Evolutionary conservation across 352 stramenopile genomes (phyloP).

Genomic region (Globisporangium uncinulatum): DNA sequence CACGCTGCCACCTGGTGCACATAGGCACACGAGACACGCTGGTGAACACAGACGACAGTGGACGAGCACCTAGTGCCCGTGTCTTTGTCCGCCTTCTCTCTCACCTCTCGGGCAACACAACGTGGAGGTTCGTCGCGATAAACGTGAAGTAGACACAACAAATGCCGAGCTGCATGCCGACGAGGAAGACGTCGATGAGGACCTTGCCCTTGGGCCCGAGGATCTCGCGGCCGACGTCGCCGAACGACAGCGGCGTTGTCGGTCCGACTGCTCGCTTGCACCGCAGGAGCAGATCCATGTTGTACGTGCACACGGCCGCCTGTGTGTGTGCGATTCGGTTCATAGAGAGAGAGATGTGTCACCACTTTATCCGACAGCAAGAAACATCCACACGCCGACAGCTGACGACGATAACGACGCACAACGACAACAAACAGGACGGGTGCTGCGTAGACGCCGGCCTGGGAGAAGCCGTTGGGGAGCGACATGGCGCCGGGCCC

Average conservation of each 20-base stretch:
- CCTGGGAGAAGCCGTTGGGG: constrained; percentile 71
- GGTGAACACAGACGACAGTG: neutral
- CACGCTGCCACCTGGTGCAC: constrained; percentile 33
- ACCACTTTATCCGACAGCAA: too few relatives aligned
- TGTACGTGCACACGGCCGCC: constrained; percentile 75
- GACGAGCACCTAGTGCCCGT: neutral
- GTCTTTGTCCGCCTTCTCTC: too few relatives aligned
- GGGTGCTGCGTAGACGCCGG: constrained; percentile 52
- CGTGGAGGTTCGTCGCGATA: constrained; percentile 78
- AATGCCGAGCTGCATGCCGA: constrained; percentile 73
- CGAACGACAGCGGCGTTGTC: constrained; percentile 55
- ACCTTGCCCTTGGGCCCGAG: constrained; percentile 52
- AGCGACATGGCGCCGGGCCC: constrained; percentile 74
- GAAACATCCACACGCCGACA: too few relatives aligned
- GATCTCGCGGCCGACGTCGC: constrained; percentile 60
- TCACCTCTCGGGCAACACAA: constrained; percentile 56
- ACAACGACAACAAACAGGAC: constrained; percentile 61
- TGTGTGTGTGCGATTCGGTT: constrained; percentile 5
- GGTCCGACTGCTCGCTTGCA: constrained; percentile 63
- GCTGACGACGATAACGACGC: constrained; percentile 1
- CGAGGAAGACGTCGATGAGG: constrained; percentile 74
- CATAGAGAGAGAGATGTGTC: neutral
- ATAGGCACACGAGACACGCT: constrained; percentile 1
- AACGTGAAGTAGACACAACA: constrained; percentile 86
- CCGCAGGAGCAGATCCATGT: constrained; percentile 71